These are phyloP conservation scores for Xerocomus potaroensis DNA, from an alignment of 768 basidiomycete species.

Conservation along the genomic window DNA sequence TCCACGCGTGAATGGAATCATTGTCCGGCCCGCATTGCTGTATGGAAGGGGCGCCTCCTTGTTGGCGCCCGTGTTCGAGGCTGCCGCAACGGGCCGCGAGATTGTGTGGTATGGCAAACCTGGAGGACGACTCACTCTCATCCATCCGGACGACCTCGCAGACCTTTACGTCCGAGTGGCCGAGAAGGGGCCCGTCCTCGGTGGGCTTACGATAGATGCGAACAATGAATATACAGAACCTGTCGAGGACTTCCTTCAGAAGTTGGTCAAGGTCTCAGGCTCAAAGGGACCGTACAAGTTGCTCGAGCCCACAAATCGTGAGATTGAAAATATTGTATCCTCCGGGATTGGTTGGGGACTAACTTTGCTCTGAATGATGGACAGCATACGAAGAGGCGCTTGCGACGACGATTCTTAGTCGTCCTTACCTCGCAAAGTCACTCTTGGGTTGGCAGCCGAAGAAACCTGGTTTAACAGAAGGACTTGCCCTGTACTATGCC, in stretches of 20 bases:
- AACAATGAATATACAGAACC: conserved; percentile 29
- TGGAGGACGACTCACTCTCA: conserved; percentile 23
- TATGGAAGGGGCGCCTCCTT: conserved; percentile 29
- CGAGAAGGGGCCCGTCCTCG: conserved; percentile 29
- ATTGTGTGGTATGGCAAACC: conserved; percentile 25
- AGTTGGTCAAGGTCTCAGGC: conserved; percentile 25
- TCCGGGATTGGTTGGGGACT: no score
- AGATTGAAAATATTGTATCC: conserved; percentile 7
- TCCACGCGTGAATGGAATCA: conserved; percentile 29
- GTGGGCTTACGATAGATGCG: conserved; percentile 29
- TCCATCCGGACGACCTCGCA: conserved; percentile 35
- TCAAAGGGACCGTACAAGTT: conserved; percentile 21
- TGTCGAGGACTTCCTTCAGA: conserved; percentile 26
- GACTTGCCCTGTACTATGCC: conserved; percentile 28
- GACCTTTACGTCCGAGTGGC: conserved; percentile 32
- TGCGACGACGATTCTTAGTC: conserved; percentile 14
- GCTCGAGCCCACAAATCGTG: conserved; percentile 21
- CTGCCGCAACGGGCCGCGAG: conserved; percentile 14
- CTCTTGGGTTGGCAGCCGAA: conserved; percentile 32
- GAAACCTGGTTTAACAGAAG: conserved; percentile 32
- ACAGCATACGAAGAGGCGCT: conserved; percentile 25
- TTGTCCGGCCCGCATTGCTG: conserved; percentile 30
- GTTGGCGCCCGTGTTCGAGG: conserved; percentile 22
- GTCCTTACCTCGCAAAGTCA: conserved; percentile 26
- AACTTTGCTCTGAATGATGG: neutral